Percentiles rank a stretch among this genome's conserved stretches.
These are phyloP conservation scores for Fusarium burgessii DNA, from an alignment of 2,329 filamentous ascomycete genomes.

Conservation along the genomic window DNA sequence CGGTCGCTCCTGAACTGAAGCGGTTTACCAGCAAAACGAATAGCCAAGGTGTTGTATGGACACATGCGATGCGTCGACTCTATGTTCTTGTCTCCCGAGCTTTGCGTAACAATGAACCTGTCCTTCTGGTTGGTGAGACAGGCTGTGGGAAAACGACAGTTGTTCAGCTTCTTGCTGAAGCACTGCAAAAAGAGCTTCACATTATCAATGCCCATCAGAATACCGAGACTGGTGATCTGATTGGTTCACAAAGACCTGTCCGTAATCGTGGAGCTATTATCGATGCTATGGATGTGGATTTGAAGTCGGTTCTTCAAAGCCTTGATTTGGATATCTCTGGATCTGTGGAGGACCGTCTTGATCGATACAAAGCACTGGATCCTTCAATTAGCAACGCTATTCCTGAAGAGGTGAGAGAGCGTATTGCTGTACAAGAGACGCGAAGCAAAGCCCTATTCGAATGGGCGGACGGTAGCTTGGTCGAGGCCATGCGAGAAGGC, in stretches of 20 bases:
- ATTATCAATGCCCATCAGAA: conserved; percentile 99
- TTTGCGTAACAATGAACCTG: conserved; percentile 89
- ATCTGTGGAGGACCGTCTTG: conserved; percentile 67
- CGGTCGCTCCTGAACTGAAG: conserved; percentile 66
- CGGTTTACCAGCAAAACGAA: conserved; percentile 61
- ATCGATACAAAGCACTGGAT: conserved; percentile 65
- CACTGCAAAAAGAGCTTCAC: conserved; percentile 79
- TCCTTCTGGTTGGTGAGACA: conserved; percentile 94
- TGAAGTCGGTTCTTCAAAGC: conserved; percentile 61
- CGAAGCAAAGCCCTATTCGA: conserved; percentile 91
- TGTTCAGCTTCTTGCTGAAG: conserved; percentile 89
- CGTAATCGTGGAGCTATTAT: conserved; percentile 83
- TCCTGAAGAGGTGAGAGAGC: conserved; percentile 60
- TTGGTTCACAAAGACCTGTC: conserved; percentile 92
- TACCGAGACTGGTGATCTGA: conserved; percentile 95
- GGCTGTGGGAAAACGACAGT: conserved; percentile 98
- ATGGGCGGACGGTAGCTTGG: conserved; percentile 94
- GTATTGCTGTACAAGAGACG: conserved; percentile 61
- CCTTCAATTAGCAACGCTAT: conserved; percentile 61
- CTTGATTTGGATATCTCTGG: conserved; percentile 57
- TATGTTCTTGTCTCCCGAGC: conserved; percentile 91
- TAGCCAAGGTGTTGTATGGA: conserved; percentile 85
- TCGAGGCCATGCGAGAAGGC: conserved; percentile 91
- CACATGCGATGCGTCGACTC: conserved; percentile 89
- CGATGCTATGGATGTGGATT: conserved; percentile 71